Evolutionary conservation across 345 rosid genomes (phyloP), one percentile per base, ranked within the genome.

Genomic region (Lepidium didymum): DNA sequence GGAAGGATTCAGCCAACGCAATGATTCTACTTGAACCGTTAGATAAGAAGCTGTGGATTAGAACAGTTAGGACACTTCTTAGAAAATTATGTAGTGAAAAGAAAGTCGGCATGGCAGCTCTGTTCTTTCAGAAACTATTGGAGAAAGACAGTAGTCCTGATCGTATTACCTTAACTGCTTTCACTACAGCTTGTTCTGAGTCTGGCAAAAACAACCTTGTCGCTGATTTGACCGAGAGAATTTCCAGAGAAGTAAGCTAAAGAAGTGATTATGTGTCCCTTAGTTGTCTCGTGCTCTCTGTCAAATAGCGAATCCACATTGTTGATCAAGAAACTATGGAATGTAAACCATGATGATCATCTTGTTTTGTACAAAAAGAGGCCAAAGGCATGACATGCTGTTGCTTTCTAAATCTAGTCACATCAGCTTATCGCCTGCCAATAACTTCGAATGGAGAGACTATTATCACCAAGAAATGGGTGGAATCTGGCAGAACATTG

Each of bases 71-170:
- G 51, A 86, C 97, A 25, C 77, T 90, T 58, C 78, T 92, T 70
- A 83, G 97, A 76, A 90, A 88, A 78, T 90, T 88, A 66, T 92
- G 93, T 74, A 78, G 87, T 50, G 97, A 88, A 82, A 86, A 81
- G 74, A 90, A 82, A 75, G 90, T 88, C 6, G 98, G 98, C 33
- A 76, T 85, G 36, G 96, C 94, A 3, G 86, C 89, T 50, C 69
- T 92, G 77, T 90, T 92, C 79, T 85, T 84, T 67, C 86, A 83
- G 64, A 88, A 85, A 62, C 58, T 90, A 58, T 47, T 81, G 67
- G 88, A 83, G 68, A 85, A 77, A 75, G 91, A 88, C 42, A 52
- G 60, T 10, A 79, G 45, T 12, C 79, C 77, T 49, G 89, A 88
- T 80, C 88, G 79, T 31, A 84, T 88, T 19, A 84, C 90, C 12